These are phyloP conservation scores for Trypanosoma caninum DNA, from an alignment of 208 protist species.

Conservation along the genomic window DNA sequence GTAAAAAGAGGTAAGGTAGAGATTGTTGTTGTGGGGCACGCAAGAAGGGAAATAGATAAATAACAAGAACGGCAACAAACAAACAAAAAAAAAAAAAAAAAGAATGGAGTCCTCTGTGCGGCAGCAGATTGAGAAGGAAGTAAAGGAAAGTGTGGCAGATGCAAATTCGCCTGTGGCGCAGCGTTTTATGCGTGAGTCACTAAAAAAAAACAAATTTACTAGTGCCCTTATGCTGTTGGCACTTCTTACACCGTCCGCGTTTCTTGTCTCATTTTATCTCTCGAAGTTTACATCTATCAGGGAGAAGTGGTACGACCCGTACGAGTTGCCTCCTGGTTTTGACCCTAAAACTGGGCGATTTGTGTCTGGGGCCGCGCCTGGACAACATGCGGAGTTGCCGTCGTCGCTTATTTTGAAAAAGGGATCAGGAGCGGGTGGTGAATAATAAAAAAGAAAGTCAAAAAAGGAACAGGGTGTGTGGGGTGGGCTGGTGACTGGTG, in stretches of 20 bases:
- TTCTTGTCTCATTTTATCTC: constrained; percentile 67
- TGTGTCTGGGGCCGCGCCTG: constrained; percentile 5
- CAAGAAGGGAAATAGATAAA: not conserved
- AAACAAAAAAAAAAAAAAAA: not conserved
- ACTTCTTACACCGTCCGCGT: constrained; percentile 39
- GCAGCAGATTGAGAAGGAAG: constrained; percentile 48
- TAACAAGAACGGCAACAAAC: not conserved
- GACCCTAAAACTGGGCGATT: constrained; percentile 57
- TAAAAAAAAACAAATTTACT: constrained; percentile 73
- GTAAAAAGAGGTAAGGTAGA: too few species aligned
- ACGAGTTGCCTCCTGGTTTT: constrained; percentile 69
- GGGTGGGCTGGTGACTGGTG: not conserved
- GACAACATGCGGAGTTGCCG: constrained; percentile 17
- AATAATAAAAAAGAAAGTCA: too few species aligned
- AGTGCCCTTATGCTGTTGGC: constrained; percentile 42
- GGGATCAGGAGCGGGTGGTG: too few species aligned
- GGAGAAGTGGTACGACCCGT: constrained; percentile 62
- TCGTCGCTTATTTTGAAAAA: constrained; percentile 46
- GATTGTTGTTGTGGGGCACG: too few species aligned
- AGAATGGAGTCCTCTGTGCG: constrained; percentile 44
- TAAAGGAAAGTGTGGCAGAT: constrained; percentile 57
- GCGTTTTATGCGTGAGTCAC: constrained; percentile 49
- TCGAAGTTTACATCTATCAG: constrained; percentile 57
- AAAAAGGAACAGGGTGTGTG: not conserved
- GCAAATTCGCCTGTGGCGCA: constrained; percentile 61